phyloP scores from a whole-genome alignment of 176 grass and related monocot genomes.

The Rhynchospora pubera region DNA sequence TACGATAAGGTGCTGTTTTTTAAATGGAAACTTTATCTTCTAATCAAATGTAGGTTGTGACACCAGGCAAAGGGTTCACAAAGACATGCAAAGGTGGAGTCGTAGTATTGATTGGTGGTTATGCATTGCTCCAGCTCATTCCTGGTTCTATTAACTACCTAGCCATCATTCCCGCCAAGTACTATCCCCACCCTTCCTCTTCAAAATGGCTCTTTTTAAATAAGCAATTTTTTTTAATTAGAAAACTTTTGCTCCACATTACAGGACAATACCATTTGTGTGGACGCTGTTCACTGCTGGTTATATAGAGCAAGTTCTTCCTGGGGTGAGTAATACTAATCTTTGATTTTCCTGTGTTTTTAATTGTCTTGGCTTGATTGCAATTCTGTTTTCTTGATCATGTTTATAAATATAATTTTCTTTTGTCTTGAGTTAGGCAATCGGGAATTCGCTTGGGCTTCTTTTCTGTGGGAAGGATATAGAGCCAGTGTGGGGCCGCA shows the following conservation, averaged over 20 bases:
- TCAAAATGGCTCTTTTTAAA: neutral
- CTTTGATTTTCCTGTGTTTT: neutral
- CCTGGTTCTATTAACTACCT: slow-evolving; percentile 68
- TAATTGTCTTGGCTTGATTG: neutral
- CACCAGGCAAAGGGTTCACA: slow-evolving; percentile 79
- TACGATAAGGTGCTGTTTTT: neutral
- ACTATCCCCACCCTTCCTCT: neutral
- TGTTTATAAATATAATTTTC: neutral
- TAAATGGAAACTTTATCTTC: neutral
- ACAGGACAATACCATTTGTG: slow-evolving; percentile 90
- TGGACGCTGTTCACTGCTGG: slow-evolving; percentile 96
- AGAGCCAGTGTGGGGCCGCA: slow-evolving; percentile 89
- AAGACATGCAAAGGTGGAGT: slow-evolving; percentile 84
- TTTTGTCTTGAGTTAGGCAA: slow-evolving; percentile 47
- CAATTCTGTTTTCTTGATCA: neutral
- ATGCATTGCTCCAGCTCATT: slow-evolving; percentile 68
- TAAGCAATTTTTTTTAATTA: neutral
- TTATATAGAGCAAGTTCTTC: slow-evolving; percentile 92
- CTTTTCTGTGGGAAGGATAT: slow-evolving; percentile 89
- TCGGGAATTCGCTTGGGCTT: slow-evolving; percentile 82
- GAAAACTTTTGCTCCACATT: neutral
- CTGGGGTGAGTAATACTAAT: slow-evolving; percentile 45
- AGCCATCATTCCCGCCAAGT: slow-evolving; percentile 82
- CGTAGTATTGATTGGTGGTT: slow-evolving; percentile 67
- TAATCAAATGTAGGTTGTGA: slow-evolving; percentile 27